Percentiles rank a stretch among this genome's conserved stretches.
Evolutionary conservation across 345 rosid genomes (phyloP).

Genomic region (Aquilaria sinensis): DNA sequence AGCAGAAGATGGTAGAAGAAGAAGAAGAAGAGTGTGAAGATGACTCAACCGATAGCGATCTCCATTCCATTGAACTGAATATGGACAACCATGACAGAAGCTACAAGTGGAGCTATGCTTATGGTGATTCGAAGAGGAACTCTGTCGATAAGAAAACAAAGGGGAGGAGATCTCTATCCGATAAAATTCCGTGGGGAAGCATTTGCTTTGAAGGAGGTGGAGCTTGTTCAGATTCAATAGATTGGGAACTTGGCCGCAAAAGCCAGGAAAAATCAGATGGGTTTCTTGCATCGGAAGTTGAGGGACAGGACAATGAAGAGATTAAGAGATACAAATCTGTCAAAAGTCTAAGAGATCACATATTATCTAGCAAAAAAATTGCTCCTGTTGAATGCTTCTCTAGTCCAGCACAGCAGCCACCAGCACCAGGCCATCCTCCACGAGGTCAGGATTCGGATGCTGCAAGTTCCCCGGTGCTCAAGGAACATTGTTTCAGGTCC

Average conservation of each 20-base stretch:
- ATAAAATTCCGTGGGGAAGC: conserved; percentile 58
- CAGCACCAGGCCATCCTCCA: conserved; percentile 16
- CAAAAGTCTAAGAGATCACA: conserved; percentile 52
- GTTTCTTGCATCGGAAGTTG: conserved; percentile 23
- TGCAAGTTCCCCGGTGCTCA: conserved; percentile 11
- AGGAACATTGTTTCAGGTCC: conserved; percentile 11
- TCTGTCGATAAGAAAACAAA: conserved; percentile 36
- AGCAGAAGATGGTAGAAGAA: conserved; percentile 5
- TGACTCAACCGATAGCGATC: conserved; percentile 73
- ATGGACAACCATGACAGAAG: conserved; percentile 62
- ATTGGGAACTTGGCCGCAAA: conserved; percentile 20
- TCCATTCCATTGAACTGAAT: conserved; percentile 85
- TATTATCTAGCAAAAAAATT: conserved; percentile 31
- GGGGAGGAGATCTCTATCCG: conserved; percentile 44
- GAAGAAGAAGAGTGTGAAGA: conserved; percentile 41
- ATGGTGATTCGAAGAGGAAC: conserved; percentile 28
- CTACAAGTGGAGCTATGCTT: conserved; percentile 79
- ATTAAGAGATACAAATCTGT: conserved; percentile 36
- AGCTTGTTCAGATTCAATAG: conserved; percentile 15
- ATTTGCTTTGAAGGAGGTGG: conserved; percentile 35
- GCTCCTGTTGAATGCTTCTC: conserved; percentile 18
- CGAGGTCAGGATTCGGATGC: conserved; percentile 14
- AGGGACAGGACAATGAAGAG: conserved; percentile 30
- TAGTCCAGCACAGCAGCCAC: conserved; percentile 32
- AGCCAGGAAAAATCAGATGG: conserved; percentile 32